Evolutionary conservation across 1,284 basidiomycete species (phyloP), one percentile per base, ranked within the genome.

Genomic region (Ceratobasidium sp.): DNA sequence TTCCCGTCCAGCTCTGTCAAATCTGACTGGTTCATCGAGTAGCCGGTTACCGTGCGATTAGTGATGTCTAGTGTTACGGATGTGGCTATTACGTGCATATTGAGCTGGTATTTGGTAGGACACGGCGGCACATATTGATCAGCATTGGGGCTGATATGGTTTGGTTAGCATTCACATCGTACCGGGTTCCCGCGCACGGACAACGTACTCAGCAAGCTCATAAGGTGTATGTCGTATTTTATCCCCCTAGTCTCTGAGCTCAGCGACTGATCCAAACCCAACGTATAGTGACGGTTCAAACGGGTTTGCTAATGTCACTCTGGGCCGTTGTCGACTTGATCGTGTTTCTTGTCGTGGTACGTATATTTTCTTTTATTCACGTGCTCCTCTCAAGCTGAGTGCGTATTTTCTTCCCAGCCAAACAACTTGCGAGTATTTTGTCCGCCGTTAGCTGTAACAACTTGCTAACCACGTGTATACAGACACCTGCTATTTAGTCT

Each of bases 161-260:
- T 16, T 54, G 33, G 38, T 12, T 44, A 88, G 87, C 83, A 84
- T 77, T 84, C 82, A 60, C 85, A 88, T 80, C 87, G 85, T 79
- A 85, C 84, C 1, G 85, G 84, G 3, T 84, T 84, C 59, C 78
- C 82, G 27, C 78, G 79, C 5, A 85, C 85, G 1, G 84, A 86
- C 69, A 84, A 85, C 76, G 78, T 84, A 30, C 81, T 86, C 41
- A 84, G 85, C 81, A 83, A 81, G 62, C 86, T 89, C 62, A 88
- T 88, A 62, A 82, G 86, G 75, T 66, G 88, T 88, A 79, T 69
- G 86, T 82, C 3, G 5, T 33, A 4, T 33, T 33, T 30, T 10
- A 14, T 59, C 4, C 20, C 33, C 27, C 23, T 16, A 14, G 27
- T 4, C 5, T 33, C 8, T 59, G 55, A 16, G 1, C 14, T 59